Evolutionary conservation across 352 stramenopile genomes (phyloP), one percentile per base, ranked within the genome.

Genomic region (Globisporangium camurandrum): DNA sequence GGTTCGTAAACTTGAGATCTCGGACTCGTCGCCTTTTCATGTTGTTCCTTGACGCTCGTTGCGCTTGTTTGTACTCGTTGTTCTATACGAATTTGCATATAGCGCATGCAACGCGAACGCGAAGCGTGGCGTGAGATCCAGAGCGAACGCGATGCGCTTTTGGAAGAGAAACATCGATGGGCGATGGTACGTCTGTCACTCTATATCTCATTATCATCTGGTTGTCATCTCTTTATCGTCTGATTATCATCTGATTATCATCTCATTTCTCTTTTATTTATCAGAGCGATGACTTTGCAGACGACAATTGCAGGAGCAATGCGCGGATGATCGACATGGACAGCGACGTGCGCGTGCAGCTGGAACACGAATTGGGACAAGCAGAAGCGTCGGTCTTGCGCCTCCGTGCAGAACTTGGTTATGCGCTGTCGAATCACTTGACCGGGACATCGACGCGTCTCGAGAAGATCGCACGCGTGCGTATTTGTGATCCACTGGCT

Each of bases 151-250:
- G 81, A 93, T 51, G 78, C 71, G 10, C 49, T 93, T 14, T 46
- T 90, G 8, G 74, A 90, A 57, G 81, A 93, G 62, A 93, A 93
- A 43, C 81, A 93, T 54, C 78, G 79, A 11, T 93, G 81, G 81
- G 76, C 75, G 27, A 83, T 87, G 76, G 77, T 88, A 54, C 19
- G 62, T 55, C 16, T 14, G 10, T 20, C 7, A 20, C 11, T 11
- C 36, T 17, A n/a, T n/a, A n/a, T n/a, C 14, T 22, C 17, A 16
- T 16, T 7, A 7, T 23, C 11, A n/a, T 40, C 16, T 2, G 6
- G 34, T 9, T 51, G 20, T 22, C n/a, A 33, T 38, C 16, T 34
- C 26, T 43, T 3, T 20, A 46, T 8, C 9, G 11, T 37, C 4
- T 43, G 48, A 4, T n/a, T 10, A 5, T 10, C 33, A 27, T 42